These are phyloP conservation scores for Pseudogymnoascus sp. DNA, from an alignment of 2,329 filamentous ascomycete genomes.

Conservation along the genomic window DNA sequence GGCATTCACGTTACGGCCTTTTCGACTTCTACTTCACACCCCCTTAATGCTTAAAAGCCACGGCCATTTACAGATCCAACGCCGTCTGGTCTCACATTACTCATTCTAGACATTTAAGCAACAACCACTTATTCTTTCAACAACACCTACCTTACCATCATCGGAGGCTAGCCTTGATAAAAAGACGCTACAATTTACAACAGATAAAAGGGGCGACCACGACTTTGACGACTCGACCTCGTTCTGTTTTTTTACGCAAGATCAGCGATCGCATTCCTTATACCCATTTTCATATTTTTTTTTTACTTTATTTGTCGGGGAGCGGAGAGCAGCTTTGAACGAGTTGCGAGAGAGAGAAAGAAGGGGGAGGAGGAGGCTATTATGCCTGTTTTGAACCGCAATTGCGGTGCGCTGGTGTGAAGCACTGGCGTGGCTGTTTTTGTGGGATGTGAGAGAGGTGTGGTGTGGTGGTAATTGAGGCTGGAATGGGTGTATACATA, in stretches of 20 bases:
- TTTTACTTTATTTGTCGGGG: background rate
- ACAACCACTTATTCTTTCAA: background rate
- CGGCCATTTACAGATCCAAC: background rate
- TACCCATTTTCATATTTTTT: background rate
- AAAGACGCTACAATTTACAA: background rate
- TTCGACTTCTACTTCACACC: background rate
- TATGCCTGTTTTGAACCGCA: background rate
- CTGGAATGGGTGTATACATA: constrained; percentile 2
- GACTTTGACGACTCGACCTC: background rate
- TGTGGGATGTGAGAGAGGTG: background rate
- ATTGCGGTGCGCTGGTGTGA: background rate
- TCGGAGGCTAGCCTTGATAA: constrained; percentile 7
- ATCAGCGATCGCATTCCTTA: constrained; percentile 9
- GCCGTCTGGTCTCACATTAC: background rate
- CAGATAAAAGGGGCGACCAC: background rate
- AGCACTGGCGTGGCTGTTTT: background rate
- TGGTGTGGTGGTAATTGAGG: background rate
- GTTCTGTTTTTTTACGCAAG: background rate
- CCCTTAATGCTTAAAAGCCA: background rate
- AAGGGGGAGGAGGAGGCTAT: background rate
- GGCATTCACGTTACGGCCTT: background rate
- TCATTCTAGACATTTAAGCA: background rate
- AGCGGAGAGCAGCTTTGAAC: background rate
- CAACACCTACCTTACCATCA: background rate
- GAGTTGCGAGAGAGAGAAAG: background rate